Evolutionary conservation across 495 filamentous ascomycete species (phyloP), one percentile per base, ranked within the genome.

Genomic region (Penicillium flavigenum): DNA sequence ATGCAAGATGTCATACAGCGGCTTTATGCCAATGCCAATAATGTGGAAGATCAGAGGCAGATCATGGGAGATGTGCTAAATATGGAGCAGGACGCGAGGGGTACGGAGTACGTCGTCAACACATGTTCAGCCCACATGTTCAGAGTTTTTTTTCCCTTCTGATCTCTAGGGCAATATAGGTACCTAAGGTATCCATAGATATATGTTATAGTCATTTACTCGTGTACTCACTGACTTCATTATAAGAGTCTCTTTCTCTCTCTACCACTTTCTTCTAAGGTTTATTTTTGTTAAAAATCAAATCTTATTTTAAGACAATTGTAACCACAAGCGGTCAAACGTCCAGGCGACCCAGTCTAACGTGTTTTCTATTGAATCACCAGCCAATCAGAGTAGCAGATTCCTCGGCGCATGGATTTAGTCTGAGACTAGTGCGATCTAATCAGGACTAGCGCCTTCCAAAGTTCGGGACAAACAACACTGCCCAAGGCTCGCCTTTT

Each of bases 51-150:
- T 55, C 52, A 27, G 42, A 38, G 38, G 51, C 38, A 47, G 53
- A 55, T 55, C 53, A 38, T 38, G 22, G 22, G 22, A 16, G 42
- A 45, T 31, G 42, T 54, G 34, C 53, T 55, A 55, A 55, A 47
- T 55, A 55, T 55, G 53, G 53, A 20, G n/a, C 51, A 26, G 53
- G 44, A 47, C 39, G 53, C 53, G 53, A 55, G 53, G 53, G 43
- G 51, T 26, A 51, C 12, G 53, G 53, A 32, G 51, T 26, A 41
- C 12, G 14, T 52, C 26, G 50, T 52, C 50, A 26, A 52, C 26
- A 29, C 29, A 32, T 20, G 47, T 39, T 24, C 19, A 50, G 20
- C 20, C 49, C 51, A 53, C 52, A 38, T 7, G 4, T 6, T 27
- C 19, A 47, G 42, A 46, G 39, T 45, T 45, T 54, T 54, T 20